phyloP scores from a whole-genome alignment of 2,329 filamentous ascomycete species.

The Pestalotiopsis sp. region DNA sequence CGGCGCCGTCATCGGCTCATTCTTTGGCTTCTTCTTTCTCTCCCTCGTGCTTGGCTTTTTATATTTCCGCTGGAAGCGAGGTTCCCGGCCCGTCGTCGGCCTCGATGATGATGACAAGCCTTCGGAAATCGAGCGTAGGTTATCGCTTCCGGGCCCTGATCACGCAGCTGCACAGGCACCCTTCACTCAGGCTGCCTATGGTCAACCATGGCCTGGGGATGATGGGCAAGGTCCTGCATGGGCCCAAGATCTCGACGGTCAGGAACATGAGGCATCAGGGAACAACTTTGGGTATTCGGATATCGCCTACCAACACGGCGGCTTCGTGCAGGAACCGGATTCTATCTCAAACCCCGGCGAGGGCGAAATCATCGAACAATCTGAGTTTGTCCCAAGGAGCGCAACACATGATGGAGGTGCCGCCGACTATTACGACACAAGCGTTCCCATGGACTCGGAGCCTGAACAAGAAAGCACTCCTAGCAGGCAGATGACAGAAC shows the following conservation, averaged over 20 bases:
- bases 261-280: slow-evolving; percentile 20
- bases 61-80: slow-evolving; percentile 33
- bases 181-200: slow-evolving; percentile 9
- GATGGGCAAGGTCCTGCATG: not conserved
- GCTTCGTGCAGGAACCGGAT: slow-evolving; percentile 23
- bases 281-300: slow-evolving; percentile 19
- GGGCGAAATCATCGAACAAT: slow-evolving; percentile 16
- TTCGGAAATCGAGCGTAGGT: slow-evolving; percentile 7
- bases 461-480: slow-evolving; percentile 26
- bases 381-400: slow-evolving; percentile 14
- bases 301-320: slow-evolving; percentile 16
- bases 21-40: slow-evolving; percentile 29
- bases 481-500: slow-evolving; percentile 31
- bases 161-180: slow-evolving; percentile 16
- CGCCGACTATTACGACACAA: slow-evolving; percentile 36
- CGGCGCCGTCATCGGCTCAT: slow-evolving; percentile 33
- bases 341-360: slow-evolving; percentile 23
- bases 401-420: slow-evolving; percentile 22
- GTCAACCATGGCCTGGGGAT: not conserved
- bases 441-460: slow-evolving; percentile 34
- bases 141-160: slow-evolving; percentile 19
- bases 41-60: slow-evolving; percentile 33
- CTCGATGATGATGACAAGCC: not conserved
- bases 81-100: slow-evolving; percentile 3
- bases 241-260: slow-evolving; percentile 15